These are phyloP conservation scores for Lasiosphaeris hirsuta DNA, from an alignment of 495 filamentous ascomycete genomes.

Conservation along the genomic window DNA sequence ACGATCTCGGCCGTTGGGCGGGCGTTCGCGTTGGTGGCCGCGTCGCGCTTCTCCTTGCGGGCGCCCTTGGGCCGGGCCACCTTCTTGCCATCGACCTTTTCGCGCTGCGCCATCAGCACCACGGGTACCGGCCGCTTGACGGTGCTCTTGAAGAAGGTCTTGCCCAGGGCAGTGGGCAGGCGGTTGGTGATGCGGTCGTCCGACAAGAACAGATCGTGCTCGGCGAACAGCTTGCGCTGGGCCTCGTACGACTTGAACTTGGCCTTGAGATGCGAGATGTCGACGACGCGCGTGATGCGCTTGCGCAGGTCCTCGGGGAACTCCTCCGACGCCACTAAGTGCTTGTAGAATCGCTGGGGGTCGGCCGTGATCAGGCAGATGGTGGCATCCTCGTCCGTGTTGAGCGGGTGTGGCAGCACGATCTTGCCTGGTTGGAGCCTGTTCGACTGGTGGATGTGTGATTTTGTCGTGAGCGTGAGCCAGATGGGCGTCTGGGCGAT, in stretches of 20 bases:
- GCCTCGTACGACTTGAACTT: slow-evolving; percentile 86
- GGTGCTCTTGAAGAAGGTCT: slow-evolving; percentile 75
- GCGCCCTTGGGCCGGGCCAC: slow-evolving; percentile 50
- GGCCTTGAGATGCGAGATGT: slow-evolving; percentile 73
- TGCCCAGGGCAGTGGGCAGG: slow-evolving; percentile 75
- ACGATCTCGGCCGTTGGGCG: slow-evolving; percentile 55
- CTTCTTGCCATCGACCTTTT: slow-evolving; percentile 64
- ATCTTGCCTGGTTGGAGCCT: slow-evolving; percentile 66
- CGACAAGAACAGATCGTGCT: slow-evolving; percentile 83
- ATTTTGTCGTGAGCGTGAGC: slow-evolving; percentile 86
- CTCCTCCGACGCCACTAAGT: slow-evolving; percentile 68
- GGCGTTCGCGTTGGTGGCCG: slow-evolving; percentile 35
- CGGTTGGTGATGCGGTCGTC: slow-evolving; percentile 78
- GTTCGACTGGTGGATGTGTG: slow-evolving; percentile 49
- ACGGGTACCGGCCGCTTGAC: slow-evolving; percentile 86
- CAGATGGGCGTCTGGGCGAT: slow-evolving; percentile 60
- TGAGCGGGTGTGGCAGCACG: slow-evolving; percentile 65
- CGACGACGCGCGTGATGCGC: slow-evolving; percentile 77
- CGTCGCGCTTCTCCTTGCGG: slow-evolving; percentile 38
- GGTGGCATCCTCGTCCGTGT: slow-evolving; percentile 53
- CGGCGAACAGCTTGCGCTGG: slow-evolving; percentile 73
- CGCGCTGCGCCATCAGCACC: slow-evolving; percentile 59
- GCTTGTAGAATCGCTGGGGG: slow-evolving; percentile 87
- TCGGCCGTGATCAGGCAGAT: slow-evolving; percentile 72
- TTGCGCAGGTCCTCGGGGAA: slow-evolving; percentile 71